Percentiles rank a stretch among this genome's conserved stretches.
Conservation (phyloP, 2,329 filamentous ascomycete genomes). For the Leptographium wingfieldii region DNA sequence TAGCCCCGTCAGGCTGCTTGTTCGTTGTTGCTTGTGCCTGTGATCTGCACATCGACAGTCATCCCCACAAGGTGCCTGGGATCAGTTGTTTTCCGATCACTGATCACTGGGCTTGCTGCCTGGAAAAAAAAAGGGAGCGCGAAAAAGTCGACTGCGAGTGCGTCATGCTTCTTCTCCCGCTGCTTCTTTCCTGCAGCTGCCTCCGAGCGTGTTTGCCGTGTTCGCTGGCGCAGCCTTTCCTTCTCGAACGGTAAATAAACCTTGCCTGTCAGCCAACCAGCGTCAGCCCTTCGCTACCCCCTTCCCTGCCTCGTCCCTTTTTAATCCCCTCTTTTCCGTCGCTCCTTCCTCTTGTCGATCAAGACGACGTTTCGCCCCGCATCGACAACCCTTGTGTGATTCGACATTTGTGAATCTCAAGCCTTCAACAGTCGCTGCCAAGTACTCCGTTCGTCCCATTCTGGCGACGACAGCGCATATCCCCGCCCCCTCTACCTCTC, state of each 20-base stretch:
- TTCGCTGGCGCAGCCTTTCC: not conserved
- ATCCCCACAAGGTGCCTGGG: not conserved
- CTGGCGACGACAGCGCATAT: not conserved
- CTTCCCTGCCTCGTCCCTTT: not conserved
- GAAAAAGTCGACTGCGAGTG: not conserved
- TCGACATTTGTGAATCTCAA: too few species aligned
- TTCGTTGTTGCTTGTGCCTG: not conserved
- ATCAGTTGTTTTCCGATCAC: too few species aligned
- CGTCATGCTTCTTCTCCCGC: not conserved
- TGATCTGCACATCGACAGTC: not conserved
- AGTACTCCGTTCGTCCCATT: not conserved
- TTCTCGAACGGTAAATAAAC: not conserved
- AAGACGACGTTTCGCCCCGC: not conserved
- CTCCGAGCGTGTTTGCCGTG: not conserved
- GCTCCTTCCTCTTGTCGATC: not conserved
- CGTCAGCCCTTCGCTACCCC: not conserved
- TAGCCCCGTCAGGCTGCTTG: not conserved
- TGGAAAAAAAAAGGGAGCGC: not conserved
- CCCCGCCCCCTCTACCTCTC: not conserved
- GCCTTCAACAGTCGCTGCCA: not conserved
- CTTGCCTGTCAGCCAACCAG: not conserved
- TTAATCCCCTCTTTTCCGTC: not conserved
- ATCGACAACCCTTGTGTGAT: too few species aligned
- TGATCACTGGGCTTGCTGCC: not conserved
- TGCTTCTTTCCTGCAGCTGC: not conserved